phyloP scores from a whole-genome alignment of 2,329 filamentous ascomycete genomes.

The Alternaria solani region DNA sequence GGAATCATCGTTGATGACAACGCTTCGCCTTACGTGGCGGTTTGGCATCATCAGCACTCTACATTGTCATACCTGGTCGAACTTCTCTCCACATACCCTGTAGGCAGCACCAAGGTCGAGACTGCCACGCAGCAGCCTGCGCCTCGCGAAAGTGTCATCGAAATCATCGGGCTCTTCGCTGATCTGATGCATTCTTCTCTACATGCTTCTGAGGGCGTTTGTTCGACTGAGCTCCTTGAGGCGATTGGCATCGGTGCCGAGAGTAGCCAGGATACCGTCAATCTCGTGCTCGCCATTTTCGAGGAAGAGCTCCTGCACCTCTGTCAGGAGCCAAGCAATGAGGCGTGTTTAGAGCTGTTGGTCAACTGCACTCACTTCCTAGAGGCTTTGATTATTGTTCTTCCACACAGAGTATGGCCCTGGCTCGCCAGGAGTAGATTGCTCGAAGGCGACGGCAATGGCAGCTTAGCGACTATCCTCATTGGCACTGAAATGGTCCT shows the following conservation, averaged over 20 bases:
- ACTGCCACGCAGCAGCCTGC: slow-evolving; percentile 58
- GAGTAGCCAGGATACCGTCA: slow-evolving; percentile 75
- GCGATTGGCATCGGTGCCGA: slow-evolving; percentile 52
- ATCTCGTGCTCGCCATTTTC: slow-evolving; percentile 83
- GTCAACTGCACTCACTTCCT: slow-evolving; percentile 84
- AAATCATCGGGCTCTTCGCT: slow-evolving; percentile 77
- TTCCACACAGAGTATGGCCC: slow-evolving; percentile 88
- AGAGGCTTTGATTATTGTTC: slow-evolving; percentile 72
- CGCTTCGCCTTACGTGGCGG: slow-evolving; percentile 75
- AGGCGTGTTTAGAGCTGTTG: slow-evolving; percentile 71
- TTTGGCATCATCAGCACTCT: slow-evolving; percentile 80
- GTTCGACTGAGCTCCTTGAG: slow-evolving; percentile 40
- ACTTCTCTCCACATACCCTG: slow-evolving; percentile 72
- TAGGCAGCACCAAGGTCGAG: slow-evolving; percentile 61
- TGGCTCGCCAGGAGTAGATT: slow-evolving; percentile 83
- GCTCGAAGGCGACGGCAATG: slow-evolving; percentile 77
- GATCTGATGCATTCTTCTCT: slow-evolving; percentile 65
- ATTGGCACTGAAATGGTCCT: slow-evolving; percentile 82
- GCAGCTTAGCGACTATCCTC: slow-evolving; percentile 78
- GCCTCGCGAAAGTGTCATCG: slow-evolving; percentile 69
- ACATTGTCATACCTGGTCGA: slow-evolving; percentile 81
- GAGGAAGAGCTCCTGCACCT: slow-evolving; percentile 69
- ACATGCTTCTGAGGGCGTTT: slow-evolving; percentile 37
- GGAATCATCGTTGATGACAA: slow-evolving; percentile 78
- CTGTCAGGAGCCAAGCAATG: slow-evolving; percentile 63